A percentile compares a stretch with the other conserved stretches of the same genome.
Evolutionary conservation across 2,329 filamentous ascomycete genomes (phyloP).

Genomic region (Dactylellina haptotyla): DNA sequence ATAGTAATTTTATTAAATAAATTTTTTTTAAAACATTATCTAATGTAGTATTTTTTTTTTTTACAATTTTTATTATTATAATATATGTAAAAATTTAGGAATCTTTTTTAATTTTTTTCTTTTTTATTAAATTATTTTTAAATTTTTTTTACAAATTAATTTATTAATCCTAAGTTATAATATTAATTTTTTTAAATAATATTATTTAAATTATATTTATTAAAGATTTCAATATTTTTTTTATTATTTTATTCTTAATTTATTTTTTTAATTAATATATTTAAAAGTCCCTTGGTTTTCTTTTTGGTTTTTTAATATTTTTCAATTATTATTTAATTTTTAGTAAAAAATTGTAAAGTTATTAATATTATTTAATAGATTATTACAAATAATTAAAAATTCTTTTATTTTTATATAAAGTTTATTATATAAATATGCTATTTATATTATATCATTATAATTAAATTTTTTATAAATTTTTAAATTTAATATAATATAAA

Average conservation of each 20-base stretch:
- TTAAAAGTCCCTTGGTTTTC: not conserved
- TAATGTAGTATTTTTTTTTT: not conserved
- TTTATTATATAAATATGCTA: not conserved
- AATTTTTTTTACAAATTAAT: not conserved
- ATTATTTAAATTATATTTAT: not conserved
- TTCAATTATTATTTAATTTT: no score
- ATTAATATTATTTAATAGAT: not conserved
- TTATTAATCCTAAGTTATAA: not conserved
- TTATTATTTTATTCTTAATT: not conserved
- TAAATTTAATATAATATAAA: not conserved
- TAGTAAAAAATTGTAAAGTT: not conserved
- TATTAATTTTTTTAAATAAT: not conserved
- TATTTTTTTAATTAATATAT: not conserved
- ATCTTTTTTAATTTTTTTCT: no score
- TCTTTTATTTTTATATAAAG: not conserved
- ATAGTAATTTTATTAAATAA: not conserved
- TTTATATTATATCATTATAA: not conserved
- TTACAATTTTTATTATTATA: not conserved
- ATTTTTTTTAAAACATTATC: not conserved
- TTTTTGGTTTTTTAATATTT: no score
- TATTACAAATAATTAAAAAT: not conserved
- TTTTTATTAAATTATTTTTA: not conserved
- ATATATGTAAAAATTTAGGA: not conserved
- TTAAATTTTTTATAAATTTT: not conserved
- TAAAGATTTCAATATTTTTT: not conserved